Evolutionary conservation across 306 rosid genomes (phyloP), one percentile per base, ranked within the genome.

Genomic region (Cyclanthera cordifolia): DNA sequence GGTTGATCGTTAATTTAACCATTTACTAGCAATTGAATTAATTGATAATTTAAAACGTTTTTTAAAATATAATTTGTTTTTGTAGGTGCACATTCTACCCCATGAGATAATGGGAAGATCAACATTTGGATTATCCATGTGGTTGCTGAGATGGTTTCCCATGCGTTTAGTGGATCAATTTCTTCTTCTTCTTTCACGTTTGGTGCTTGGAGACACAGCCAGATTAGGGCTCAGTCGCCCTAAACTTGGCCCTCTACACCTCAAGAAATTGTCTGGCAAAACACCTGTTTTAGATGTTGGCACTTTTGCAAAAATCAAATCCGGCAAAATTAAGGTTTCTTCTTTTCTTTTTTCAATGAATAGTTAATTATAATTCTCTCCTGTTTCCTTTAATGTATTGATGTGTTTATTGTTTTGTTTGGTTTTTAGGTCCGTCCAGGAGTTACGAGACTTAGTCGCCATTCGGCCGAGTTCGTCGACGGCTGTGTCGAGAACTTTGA

Each of bases 271-370:
- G 69, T 72, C 83, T 10, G 99, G 97, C 8, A 94, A 90, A 67
- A 94, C 97, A 8, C 99, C 99, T 1, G 99, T 94, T 54, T 76
- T 94, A 63, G 99, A 94, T 78, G 85, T 94, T 74, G 99, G 99
- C 30, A 90, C 99, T 28, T 82, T 90, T 0, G 81, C 89, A 41
- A 77, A 85, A 74, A 90, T 94, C 82, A 87, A 78, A 85, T 70
- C 64, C 39, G 96, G 99, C 51, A 83, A 88, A 13, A 90, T 94
- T 61, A 86, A 90, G 96, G 99, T 85, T 17, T 5, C 2, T 25
- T 56, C 1, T 25, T 4, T 7, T 14, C 39, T 28, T 32, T 56
- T 27, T 11, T 57, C 23, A 14, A 7, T 21, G 13, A n/a, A n/a
- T n/a, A n/a, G n/a, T n/a, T n/a, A n/a, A 66, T 43, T 21, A 41